These are phyloP conservation scores for Gonapodya prolifera DNA, from an alignment of 192 early-diverging fungal genomes.

Conservation along the genomic window DNA sequence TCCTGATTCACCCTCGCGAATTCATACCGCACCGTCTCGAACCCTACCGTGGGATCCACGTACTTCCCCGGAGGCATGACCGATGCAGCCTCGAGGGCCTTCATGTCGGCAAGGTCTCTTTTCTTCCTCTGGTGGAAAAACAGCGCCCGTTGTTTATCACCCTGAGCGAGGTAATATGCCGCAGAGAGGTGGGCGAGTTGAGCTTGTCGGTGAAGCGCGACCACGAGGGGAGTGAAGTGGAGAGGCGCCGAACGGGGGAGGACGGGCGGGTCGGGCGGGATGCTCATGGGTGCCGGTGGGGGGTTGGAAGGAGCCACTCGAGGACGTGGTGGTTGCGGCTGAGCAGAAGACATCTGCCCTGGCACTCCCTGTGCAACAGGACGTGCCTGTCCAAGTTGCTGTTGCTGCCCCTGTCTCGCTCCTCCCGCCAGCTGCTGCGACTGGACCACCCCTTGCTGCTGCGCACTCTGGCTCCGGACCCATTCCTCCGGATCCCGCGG, in stretches of 20 bases:
- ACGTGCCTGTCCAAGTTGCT: not conserved
- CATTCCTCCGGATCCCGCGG: not conserved
- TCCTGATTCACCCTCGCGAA: not conserved
- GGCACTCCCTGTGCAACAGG: no score
- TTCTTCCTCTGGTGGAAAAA: slow-evolving; percentile 1
- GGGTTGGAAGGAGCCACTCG: not conserved
- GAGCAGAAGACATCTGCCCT: not conserved
- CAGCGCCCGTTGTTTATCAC: not conserved
- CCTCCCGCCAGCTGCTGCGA: not conserved
- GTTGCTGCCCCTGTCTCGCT: not conserved
- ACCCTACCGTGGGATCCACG: not conserved
- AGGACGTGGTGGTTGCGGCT: not conserved
- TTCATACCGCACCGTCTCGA: not conserved
- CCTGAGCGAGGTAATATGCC: not conserved
- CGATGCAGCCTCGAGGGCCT: not conserved
- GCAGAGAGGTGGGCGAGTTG: not conserved
- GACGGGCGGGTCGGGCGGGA: not conserved
- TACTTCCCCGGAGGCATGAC: not conserved
- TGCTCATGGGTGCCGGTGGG: not conserved
- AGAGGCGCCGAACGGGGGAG: not conserved
- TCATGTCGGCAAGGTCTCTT: not conserved
- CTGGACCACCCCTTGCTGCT: not conserved
- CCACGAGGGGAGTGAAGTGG: not conserved
- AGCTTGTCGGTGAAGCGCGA: not conserved
- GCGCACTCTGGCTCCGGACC: not conserved